phyloP scores from a whole-genome alignment of 306 rosid genomes.

The Delonix regia region DNA sequence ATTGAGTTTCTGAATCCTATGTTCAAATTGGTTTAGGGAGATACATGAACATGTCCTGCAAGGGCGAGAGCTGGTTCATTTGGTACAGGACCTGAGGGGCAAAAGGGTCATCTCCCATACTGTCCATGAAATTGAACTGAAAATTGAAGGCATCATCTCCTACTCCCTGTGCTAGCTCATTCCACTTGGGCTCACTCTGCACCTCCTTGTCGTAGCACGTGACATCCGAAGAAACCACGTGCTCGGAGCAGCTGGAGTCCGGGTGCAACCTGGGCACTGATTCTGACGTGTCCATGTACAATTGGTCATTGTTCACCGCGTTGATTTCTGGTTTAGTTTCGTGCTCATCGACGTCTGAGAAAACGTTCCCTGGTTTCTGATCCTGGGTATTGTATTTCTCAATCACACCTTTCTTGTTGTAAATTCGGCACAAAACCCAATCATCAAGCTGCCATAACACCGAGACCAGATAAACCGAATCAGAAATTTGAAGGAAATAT shows the following conservation, averaged over 20 bases:
- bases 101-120: constrained; percentile 51
- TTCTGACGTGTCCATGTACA: constrained; percentile 60
- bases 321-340: constrained; percentile 65
- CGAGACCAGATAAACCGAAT: background rate
- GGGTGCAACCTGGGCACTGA: constrained; percentile 66
- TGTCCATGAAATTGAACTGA: constrained; percentile 56
- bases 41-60: constrained; percentile 72
- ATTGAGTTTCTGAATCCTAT: background rate
- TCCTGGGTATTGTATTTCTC: constrained; percentile 52
- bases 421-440: constrained; percentile 91
- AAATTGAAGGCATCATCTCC: constrained; percentile 44
- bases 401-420: constrained; percentile 84
- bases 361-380: constrained; percentile 17
- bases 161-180: constrained; percentile 11
- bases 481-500: background rate
- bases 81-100: constrained; percentile 53
- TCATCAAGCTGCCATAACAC: constrained; percentile 78
- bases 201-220: constrained; percentile 75
- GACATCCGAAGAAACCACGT: constrained; percentile 71
- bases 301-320: constrained; percentile 37
- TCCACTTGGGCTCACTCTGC: constrained; percentile 73
- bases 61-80: constrained; percentile 54
- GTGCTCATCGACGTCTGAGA: constrained; percentile 54
- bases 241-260: constrained; percentile 78
- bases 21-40: constrained; percentile 49